Base-by-base conservation (phyloP, 2,329 filamentous ascomycete species). In the Microsporum canis region DNA sequence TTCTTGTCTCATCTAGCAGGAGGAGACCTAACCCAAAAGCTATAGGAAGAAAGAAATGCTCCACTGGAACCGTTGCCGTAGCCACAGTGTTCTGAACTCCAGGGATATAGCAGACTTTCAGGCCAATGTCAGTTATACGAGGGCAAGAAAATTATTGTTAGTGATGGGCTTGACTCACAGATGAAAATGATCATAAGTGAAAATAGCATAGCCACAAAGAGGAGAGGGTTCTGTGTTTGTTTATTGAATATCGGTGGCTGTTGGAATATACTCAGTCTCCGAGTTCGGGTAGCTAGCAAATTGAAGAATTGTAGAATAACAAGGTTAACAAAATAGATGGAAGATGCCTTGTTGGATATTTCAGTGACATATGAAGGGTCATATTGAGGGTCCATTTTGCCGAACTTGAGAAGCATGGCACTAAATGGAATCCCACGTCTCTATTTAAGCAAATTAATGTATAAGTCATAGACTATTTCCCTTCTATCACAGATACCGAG, bases 251-350 rank as follows among this genome's bases (percentile, higher is more conserved):
- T 64, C 0, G 88, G 87, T 2, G 85, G 84, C 66, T 91, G 87
- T 69, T 89, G 85, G 71, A 91, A 84, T 65, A 91, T 82, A 60
- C 82, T 82, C 27, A 87, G 77, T 0, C 82, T 78, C 0, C 85
- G 78, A 1, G 84, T 91, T 14, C 87, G 80, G 3, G 88, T 79
- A 1, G 84, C 84, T 68, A 91, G 80, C 3, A 91, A 77, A 69
- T 87, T 89, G 77, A 90, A 90, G 55, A 71, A 80, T 71, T 76
- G 82, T 87, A 91, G 89, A 57, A 91, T 84, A 1, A 92, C 88
- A 27, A 92, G 76, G 62, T 86, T 91, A 66, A 91, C 82, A 67
- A 91, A 91, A 72, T 91, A 91, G 63, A 92, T 85, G 14, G 84
- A 88, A 41, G 82, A 86, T 0, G 86, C 87, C 63, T 82, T 79